A percentile compares a stretch with the other conserved stretches of the same genome.
These are phyloP conservation scores for Monosporascus cannonballus DNA, from an alignment of 2,329 filamentous ascomycete species.

Conservation along the genomic window DNA sequence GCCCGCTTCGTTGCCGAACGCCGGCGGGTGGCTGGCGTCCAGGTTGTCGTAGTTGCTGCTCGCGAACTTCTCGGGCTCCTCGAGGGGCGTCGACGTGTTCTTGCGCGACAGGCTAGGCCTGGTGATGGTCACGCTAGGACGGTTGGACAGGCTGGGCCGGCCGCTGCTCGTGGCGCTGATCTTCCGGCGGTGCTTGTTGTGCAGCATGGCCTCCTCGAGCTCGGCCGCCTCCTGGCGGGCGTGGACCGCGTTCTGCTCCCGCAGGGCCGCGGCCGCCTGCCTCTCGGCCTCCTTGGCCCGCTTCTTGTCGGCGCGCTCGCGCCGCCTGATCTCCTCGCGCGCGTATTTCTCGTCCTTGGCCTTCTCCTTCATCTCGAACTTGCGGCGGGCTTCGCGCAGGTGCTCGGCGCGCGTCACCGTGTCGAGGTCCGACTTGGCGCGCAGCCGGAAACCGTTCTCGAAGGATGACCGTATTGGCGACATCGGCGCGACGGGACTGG, in stretches of 20 bases:
- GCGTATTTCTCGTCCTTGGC: conserved; percentile 58
- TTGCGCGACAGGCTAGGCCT: conserved; percentile 21
- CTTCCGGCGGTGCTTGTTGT: conserved; percentile 24
- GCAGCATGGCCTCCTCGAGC: conserved; percentile 24
- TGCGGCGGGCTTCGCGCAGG: conserved; percentile 54
- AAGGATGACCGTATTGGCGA: conserved; percentile 54
- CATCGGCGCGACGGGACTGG: conserved; percentile 33
- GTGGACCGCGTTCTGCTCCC: conserved; percentile 37
- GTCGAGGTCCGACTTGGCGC: conserved; percentile 55
- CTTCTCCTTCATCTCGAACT: conserved; percentile 56
- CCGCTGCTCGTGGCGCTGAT: conserved; percentile 23
- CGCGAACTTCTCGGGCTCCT: conserved; percentile 38
- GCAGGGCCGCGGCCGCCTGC: conserved; percentile 35
- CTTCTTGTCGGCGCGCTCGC: conserved; percentile 52
- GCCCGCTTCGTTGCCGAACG: conserved; percentile 24
- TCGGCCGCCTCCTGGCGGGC: conserved; percentile 32
- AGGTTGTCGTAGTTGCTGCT: conserved; percentile 42
- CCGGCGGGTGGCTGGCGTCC: conserved; percentile 20
- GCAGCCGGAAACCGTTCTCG: conserved; percentile 50
- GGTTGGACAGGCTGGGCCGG: conserved; percentile 21
- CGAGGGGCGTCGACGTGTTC: conserved; percentile 13
- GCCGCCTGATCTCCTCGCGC: conserved; percentile 50
- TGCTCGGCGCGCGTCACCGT: conserved; percentile 48
- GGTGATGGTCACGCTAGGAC: conserved; percentile 18
- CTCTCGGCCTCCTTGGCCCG: conserved; percentile 48